Percentiles rank a stretch among this genome's conserved stretches.
Evolutionary conservation across 192 early-diverging fungal genomes (phyloP).

Genomic region (Kappamyces sp.): DNA sequence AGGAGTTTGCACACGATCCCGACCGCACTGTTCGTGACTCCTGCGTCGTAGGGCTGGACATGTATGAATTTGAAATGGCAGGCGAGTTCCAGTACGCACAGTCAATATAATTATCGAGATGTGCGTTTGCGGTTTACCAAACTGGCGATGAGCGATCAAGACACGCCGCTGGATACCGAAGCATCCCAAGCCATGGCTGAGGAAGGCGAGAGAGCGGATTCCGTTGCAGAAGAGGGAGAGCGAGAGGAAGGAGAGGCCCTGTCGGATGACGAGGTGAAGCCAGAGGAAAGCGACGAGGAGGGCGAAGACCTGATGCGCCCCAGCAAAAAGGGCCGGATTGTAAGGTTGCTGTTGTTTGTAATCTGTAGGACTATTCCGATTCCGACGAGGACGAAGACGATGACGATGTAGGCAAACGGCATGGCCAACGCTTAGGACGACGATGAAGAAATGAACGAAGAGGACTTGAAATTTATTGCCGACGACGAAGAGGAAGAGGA

Average conservation of each 20-base stretch:
- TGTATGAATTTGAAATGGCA: slow-evolving; percentile 86
- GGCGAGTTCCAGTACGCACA: slow-evolving; percentile 84
- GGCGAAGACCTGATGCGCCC: no score
- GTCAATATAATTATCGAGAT: neutral
- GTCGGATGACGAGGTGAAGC: slow-evolving; percentile 4
- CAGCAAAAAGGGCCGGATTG: neutral
- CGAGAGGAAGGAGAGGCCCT: slow-evolving; percentile 16
- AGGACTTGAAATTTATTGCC: slow-evolving; percentile 48
- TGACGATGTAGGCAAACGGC: slow-evolving; percentile 9
- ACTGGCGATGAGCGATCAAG: no score
- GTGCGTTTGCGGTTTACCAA: neutral
- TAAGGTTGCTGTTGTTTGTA: slow-evolving; percentile 3
- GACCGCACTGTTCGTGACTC: slow-evolving; percentile 85
- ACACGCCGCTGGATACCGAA: no score
- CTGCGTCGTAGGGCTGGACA: slow-evolving; percentile 91
- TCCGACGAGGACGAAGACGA: slow-evolving; percentile 41
- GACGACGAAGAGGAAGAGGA: slow-evolving; percentile 40
- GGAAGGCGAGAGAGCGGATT: slow-evolving; percentile 7
- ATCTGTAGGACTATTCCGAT: slow-evolving; percentile 1
- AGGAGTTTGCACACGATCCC: slow-evolving; percentile 65
- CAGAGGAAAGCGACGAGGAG: no score
- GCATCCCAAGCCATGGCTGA: no score
- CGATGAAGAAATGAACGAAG: slow-evolving; percentile 27
- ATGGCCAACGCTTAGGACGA: slow-evolving; percentile 28
- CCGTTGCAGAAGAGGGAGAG: slow-evolving; percentile 13